Percentiles rank a stretch among this genome's conserved stretches.
phyloP scores from a whole-genome alignment of 164 flowering plant genomes.

The Vitis amurensis region DNA sequence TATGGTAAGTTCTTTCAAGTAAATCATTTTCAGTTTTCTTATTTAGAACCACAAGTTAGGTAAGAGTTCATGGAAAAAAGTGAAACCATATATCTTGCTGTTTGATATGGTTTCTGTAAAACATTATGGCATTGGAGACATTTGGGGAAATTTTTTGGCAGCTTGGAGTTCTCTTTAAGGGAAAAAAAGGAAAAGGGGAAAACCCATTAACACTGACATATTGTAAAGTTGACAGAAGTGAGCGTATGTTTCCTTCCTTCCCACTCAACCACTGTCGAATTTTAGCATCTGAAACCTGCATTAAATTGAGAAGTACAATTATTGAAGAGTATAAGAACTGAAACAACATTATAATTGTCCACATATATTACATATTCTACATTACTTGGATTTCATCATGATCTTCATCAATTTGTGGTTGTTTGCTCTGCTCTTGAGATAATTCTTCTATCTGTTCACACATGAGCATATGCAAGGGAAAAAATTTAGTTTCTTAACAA shows the following conservation, averaged over 20 bases:
- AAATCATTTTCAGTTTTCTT: too few relatives aligned
- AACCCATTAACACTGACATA: slow-evolving; percentile 46
- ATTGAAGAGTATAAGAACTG: background rate
- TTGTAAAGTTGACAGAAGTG: slow-evolving; percentile 84
- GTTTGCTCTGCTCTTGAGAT: slow-evolving; percentile 31
- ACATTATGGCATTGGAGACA: background rate
- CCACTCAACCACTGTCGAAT: slow-evolving; percentile 75
- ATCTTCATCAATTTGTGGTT: slow-evolving; percentile 22
- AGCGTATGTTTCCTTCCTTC: slow-evolving; percentile 85
- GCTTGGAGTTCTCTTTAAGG: too few relatives aligned
- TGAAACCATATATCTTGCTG: too few relatives aligned
- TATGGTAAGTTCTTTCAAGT: too few relatives aligned
- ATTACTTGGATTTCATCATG: slow-evolving; percentile 57
- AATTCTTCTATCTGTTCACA: slow-evolving; percentile 51
- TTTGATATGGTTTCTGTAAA: too few relatives aligned
- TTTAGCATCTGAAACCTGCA: slow-evolving; percentile 70
- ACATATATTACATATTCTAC: background rate
- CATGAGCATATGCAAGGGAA: background rate
- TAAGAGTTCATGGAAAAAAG: too few relatives aligned
- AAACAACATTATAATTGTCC: background rate
- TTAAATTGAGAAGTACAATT: background rate
- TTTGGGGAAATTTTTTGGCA: too few relatives aligned
- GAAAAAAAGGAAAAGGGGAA: background rate
- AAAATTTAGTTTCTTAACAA: background rate
- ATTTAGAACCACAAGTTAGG: too few relatives aligned